These are phyloP conservation scores for Fusarium sp. DNA, from an alignment of 2,329 filamentous ascomycete species.

Conservation along the genomic window DNA sequence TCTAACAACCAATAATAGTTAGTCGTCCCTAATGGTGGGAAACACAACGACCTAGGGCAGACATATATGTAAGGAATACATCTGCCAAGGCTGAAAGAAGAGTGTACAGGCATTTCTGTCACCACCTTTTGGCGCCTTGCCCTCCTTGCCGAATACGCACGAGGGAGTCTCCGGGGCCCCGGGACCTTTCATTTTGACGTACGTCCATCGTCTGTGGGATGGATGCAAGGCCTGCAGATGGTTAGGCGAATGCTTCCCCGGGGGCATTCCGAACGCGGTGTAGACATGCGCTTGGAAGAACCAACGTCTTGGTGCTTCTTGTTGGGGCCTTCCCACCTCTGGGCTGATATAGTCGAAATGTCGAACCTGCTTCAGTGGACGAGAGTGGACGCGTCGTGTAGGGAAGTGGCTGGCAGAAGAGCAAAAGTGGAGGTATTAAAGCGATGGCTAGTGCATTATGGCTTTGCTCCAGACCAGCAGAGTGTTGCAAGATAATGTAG, in stretches of 20 bases:
- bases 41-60: background rate
- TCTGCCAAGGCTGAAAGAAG: background rate
- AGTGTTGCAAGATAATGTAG: background rate
- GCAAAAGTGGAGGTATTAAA: background rate
- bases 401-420: background rate
- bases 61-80: background rate
- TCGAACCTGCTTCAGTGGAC: background rate
- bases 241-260: background rate
- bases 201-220: background rate
- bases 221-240: background rate
- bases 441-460: background rate
- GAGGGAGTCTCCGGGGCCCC: background rate
- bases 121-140: background rate
- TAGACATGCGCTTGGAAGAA: background rate
- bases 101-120: background rate
- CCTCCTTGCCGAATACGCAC: background rate
- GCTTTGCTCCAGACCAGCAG: background rate
- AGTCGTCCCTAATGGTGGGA: background rate
- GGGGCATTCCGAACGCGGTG: background rate
- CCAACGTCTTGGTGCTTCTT: conserved; percentile 1
- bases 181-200: conserved; percentile 4
- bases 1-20: background rate
- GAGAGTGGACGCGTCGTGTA: background rate
- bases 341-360: background rate
- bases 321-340: background rate